These are phyloP conservation scores for Xylaria cubensis DNA, from an alignment of 495 filamentous ascomycete genomes.

Conservation along the genomic window DNA sequence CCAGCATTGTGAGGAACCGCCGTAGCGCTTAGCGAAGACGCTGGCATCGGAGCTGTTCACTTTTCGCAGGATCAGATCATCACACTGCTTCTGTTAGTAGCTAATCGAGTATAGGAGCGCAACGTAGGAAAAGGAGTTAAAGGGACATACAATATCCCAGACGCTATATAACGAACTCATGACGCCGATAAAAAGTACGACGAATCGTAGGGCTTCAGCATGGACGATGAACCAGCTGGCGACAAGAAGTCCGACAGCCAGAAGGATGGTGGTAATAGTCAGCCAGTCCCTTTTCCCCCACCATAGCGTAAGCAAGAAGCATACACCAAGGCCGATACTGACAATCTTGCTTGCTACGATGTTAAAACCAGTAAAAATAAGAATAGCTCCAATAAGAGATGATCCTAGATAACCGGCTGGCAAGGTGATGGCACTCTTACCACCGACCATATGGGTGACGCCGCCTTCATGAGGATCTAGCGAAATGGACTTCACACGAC, in stretches of 20 bases:
- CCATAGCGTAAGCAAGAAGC: conserved; percentile 79
- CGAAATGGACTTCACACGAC: conserved; percentile 73
- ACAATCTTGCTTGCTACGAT: conserved; percentile 81
- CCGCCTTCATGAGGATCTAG: conserved; percentile 71
- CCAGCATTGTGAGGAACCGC: conserved; percentile 83
- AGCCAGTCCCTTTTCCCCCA: conserved; percentile 81
- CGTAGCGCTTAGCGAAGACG: conserved; percentile 78
- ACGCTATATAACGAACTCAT: conserved; percentile 80
- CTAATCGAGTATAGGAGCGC: neutral
- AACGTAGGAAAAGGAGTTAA: neutral
- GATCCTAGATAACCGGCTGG: conserved; percentile 81
- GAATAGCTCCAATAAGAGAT: conserved; percentile 74
- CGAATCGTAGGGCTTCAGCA: conserved; percentile 73
- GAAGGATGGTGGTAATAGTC: conserved; percentile 70
- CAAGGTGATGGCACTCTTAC: conserved; percentile 72
- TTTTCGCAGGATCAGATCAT: conserved; percentile 83
- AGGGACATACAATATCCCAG: conserved; percentile 76
- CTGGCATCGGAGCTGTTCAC: conserved; percentile 83
- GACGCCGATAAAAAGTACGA: conserved; percentile 82
- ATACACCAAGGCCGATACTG: conserved; percentile 72
- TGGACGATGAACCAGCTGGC: conserved; percentile 82
- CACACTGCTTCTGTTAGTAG: conserved; percentile 57
- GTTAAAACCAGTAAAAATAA: conserved; percentile 82
- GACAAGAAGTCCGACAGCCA: conserved; percentile 73
- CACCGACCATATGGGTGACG: conserved; percentile 79